A percentile compares a stretch with the other conserved stretches of the same genome.
Conservation (phyloP, 1,284 basidiomycete species). For the Ganoderma leucocontextum region DNA sequence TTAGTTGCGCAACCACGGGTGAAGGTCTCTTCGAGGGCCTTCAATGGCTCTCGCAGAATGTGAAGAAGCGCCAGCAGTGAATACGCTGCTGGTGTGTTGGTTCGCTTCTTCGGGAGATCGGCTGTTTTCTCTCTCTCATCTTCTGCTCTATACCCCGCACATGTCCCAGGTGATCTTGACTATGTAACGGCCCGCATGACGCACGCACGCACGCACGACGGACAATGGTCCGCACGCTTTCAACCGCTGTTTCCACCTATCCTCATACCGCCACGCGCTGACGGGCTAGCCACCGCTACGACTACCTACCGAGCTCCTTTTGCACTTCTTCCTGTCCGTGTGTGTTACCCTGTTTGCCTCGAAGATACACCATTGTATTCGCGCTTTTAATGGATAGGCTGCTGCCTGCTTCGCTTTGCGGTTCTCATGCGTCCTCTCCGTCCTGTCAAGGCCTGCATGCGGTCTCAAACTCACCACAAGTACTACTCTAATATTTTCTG, state of each 20-base stretch:
- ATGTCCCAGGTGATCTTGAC: constrained; percentile 42
- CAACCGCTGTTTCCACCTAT: constrained; percentile 22
- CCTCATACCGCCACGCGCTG: constrained; percentile 23
- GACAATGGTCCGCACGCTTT: constrained; percentile 44
- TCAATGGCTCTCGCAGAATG: constrained; percentile 96
- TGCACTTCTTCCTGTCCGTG: constrained; percentile 40
- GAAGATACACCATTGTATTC: constrained; percentile 43
- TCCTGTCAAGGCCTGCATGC: constrained; percentile 16
- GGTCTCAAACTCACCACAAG: not conserved
- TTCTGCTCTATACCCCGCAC: constrained; percentile 43
- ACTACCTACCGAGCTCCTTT: constrained; percentile 26
- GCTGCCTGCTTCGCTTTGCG: constrained; percentile 30
- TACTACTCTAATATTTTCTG: constrained; percentile 28
- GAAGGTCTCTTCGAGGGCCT: constrained; percentile 96
- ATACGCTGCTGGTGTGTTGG: constrained; percentile 31
- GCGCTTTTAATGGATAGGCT: constrained; percentile 47
- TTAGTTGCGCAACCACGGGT: constrained; percentile 93
- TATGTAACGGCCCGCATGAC: constrained; percentile 46
- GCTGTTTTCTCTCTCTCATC: constrained; percentile 31
- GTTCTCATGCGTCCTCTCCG: constrained; percentile 16
- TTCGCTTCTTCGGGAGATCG: constrained; percentile 26
- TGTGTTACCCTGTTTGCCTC: constrained; percentile 39
- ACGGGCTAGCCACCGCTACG: constrained; percentile 28
- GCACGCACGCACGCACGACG: constrained; percentile 45
- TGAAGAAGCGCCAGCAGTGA: constrained; percentile 87